Percentiles rank a stretch among this genome's conserved stretches.
These are phyloP conservation scores for Trichopus zeylanicus DNA, from an alignment of 116 monocot species.

Conservation along the genomic window DNA sequence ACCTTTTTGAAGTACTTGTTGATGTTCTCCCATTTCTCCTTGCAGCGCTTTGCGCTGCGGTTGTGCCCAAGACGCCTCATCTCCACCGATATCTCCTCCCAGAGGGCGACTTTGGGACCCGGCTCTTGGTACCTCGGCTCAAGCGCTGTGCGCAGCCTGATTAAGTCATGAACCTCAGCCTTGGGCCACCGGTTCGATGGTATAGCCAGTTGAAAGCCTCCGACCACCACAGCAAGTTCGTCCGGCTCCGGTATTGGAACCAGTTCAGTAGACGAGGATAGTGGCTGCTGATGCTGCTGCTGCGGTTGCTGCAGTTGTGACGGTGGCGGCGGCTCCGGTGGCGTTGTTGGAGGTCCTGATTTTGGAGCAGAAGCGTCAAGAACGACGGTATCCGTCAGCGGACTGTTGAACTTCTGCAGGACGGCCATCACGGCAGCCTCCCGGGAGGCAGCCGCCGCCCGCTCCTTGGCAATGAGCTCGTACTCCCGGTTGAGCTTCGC, in stretches of 20 bases:
- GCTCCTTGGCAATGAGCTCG: constrained; percentile 50
- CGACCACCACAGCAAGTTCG: constrained; percentile 18
- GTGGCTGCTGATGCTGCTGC: background rate
- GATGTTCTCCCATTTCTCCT: constrained; percentile 99
- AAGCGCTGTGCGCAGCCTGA: constrained; percentile 53
- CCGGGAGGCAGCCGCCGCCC: constrained; percentile 42
- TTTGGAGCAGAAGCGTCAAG: background rate
- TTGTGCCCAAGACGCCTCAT: constrained; percentile 70
- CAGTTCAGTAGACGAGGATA: background rate
- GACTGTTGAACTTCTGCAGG: constrained; percentile 51
- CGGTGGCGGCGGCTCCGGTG: constrained; percentile 3
- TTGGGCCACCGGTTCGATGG: constrained; percentile 82
- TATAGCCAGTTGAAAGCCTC: too few species aligned
- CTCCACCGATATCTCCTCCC: constrained; percentile 83
- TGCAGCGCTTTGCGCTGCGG: constrained; percentile 84
- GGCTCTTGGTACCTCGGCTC: constrained; percentile 62
- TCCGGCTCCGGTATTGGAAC: constrained; percentile 11
- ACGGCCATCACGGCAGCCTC: constrained; percentile 63
- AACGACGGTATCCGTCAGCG: constrained; percentile 12
- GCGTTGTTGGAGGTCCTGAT: background rate
- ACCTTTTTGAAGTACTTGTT: constrained; percentile 99
- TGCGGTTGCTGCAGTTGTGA: background rate
- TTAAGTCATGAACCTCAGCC: constrained; percentile 71
- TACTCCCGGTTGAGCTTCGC: constrained; percentile 43
- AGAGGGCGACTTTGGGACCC: constrained; percentile 73